Evolutionary conservation across 2,329 filamentous ascomycete species (phyloP).

Genomic region (Rhynchosporium graminicola): DNA sequence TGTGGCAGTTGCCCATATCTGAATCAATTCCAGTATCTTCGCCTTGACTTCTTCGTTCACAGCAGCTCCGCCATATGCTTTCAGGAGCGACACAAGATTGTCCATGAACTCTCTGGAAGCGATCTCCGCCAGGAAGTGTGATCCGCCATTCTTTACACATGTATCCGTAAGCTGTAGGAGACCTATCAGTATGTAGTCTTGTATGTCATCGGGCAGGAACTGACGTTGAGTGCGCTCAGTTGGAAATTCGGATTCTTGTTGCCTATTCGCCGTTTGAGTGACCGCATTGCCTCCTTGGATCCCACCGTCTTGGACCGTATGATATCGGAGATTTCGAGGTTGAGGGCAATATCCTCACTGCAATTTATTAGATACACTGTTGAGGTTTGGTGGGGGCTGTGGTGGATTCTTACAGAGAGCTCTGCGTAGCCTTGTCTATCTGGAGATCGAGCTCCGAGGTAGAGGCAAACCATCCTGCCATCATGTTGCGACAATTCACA

Average conservation of each 20-base stretch:
- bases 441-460: slow-evolving; percentile 94
- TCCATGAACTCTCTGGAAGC: slow-evolving; percentile 98
- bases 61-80: slow-evolving; percentile 71
- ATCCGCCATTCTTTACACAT: slow-evolving; percentile 96
- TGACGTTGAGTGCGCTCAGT: slow-evolving; percentile 87
- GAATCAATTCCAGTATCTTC: slow-evolving; percentile 92
- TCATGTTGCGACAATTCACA: slow-evolving; percentile 52
- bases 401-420: slow-evolving; percentile 63
- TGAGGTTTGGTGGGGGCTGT: neutral
- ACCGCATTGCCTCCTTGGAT: slow-evolving; percentile 97
- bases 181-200: slow-evolving; percentile 38
- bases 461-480: slow-evolving; percentile 97
- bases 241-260: slow-evolving; percentile 98
- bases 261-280: slow-evolving; percentile 88
- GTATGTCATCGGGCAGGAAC: slow-evolving; percentile 9
- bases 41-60: slow-evolving; percentile 82
- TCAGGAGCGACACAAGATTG: slow-evolving; percentile 86
- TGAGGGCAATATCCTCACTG: slow-evolving; percentile 94
- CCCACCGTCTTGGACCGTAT: slow-evolving; percentile 97
- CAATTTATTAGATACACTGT: slow-evolving; percentile 30
- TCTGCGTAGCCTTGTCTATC: slow-evolving; percentile 94
- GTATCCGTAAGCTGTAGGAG: slow-evolving; percentile 80
- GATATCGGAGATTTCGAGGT: slow-evolving; percentile 96
- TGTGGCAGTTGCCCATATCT: slow-evolving; percentile 88
- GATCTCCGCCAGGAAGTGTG: slow-evolving; percentile 93